Percentiles rank a stretch among this genome's conserved stretches.
phyloP scores from a whole-genome alignment of 2,329 filamentous ascomycete genomes.

The Colletotrichum coccodes region DNA sequence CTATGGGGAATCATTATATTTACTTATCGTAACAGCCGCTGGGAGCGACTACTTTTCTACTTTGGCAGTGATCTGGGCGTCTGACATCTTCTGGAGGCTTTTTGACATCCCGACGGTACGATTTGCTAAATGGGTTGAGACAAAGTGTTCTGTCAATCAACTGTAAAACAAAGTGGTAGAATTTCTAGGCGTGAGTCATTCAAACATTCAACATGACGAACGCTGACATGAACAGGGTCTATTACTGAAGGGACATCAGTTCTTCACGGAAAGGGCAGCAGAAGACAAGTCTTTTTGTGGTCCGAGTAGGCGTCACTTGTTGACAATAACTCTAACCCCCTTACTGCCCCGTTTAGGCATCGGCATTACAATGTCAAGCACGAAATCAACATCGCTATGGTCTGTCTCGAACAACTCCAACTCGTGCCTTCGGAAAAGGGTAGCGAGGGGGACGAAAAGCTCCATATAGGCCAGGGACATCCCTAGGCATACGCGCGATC shows the following conservation, averaged over 20 bases:
- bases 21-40: constrained; percentile 57
- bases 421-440: not conserved
- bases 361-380: too few species aligned
- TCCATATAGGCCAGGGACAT: constrained; percentile 4
- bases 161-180: too few species aligned
- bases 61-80: constrained; percentile 65
- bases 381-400: too few species aligned
- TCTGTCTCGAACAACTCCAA: constrained; percentile 1
- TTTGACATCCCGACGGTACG: constrained; percentile 66
- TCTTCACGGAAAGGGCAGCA: too few species aligned
- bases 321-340: too few species aligned
- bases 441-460: constrained; percentile 7
- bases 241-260: too few species aligned
- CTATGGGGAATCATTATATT: constrained; percentile 54
- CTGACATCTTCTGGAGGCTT: constrained; percentile 65
- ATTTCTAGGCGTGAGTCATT: too few species aligned
- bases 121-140: constrained; percentile 67
- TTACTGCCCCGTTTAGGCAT: too few species aligned
- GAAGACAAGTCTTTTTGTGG: too few species aligned
- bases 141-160: constrained; percentile 47
- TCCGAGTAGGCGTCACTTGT: too few species aligned
- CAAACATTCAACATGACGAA: too few species aligned
- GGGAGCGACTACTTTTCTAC: constrained; percentile 61
- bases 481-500: not conserved
- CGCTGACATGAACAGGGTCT: too few species aligned